Base-by-base conservation (phyloP, 129 eudicot species). In the Mikania micrantha region DNA sequence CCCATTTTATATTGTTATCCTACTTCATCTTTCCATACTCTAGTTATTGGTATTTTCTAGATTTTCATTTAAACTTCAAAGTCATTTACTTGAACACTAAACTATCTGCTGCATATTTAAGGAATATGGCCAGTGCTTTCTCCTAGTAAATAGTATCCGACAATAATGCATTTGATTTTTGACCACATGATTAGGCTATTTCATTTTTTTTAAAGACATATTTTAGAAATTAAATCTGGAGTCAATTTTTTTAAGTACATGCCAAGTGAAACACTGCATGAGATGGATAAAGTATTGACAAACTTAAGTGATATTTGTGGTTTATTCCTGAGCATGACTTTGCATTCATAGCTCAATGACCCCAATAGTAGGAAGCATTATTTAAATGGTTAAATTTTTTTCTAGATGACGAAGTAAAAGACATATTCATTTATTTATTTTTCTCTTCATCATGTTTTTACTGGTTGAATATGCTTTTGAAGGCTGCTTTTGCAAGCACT, bases 401-500 rank as follows among this genome's bases (percentile, higher is more conserved):
- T 50, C 58, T 50, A 7, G 58, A 50, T 21, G 9, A 50, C 21
- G 58, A 11, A 54, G 60, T 9, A 54, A 54, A 54, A 11, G 0
- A 25, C 25, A 35, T 34, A 10, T 25, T 3, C 25, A 50, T 50
- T 20, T 44, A n/a, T n/a, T 21, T n/a, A 21, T 9, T 21, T n/a
- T 24, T n/a, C n/a, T n/a, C n/a, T 54, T 22, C 1, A 54, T 24
- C 17, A 27, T 54, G 35, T 24, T 38, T 40, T 42, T 32, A 22
- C 48, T 15, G n/a, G 16, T 60, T n/a, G 17, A 22, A 44, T 34
- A 58, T 63, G 36, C 16, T 38, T 65, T 71, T 82, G 74, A 74
- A 87, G 95, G 84, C 75, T 79, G 95, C 90, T 72, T 39, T 62
- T 35, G 87, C 61, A 64, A 50, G 65, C 57, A 66, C 57, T 59